A percentile compares a stretch with the other conserved stretches of the same genome.
Conservation (phyloP, 2,329 filamentous ascomycete genomes). For the Cladosporium sp. region DNA sequence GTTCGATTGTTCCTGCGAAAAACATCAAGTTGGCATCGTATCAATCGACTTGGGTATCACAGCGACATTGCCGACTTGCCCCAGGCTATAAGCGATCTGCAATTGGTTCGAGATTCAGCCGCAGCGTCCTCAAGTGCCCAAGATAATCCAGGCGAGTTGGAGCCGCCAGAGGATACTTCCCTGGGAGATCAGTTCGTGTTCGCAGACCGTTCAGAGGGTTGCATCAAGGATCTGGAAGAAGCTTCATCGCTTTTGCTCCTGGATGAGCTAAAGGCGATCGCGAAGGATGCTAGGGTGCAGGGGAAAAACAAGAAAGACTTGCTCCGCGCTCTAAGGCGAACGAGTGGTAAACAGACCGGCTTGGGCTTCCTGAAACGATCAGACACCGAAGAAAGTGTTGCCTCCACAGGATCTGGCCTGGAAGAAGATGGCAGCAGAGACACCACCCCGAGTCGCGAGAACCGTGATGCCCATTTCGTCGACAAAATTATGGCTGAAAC, state of each 20-base stretch:
- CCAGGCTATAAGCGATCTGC: constrained; percentile 60
- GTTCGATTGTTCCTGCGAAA: constrained; percentile 91
- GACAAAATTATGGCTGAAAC: constrained; percentile 71
- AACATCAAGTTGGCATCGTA: constrained; percentile 83
- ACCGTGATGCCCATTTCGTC: constrained; percentile 69
- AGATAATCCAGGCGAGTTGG: constrained; percentile 44
- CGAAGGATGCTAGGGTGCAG: constrained; percentile 79
- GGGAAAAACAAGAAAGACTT: constrained; percentile 86
- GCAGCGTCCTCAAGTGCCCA: constrained; percentile 31
- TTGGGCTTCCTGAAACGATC: constrained; percentile 66
- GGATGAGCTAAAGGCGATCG: constrained; percentile 78
- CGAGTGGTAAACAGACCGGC: constrained; percentile 69
- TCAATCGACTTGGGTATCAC: constrained; percentile 71
- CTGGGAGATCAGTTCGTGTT: constrained; percentile 65
- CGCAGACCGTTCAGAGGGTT: constrained; percentile 69
- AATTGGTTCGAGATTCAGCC: constrained; percentile 55
- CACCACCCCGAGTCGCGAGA: constrained; percentile 44
- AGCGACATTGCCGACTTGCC: constrained; percentile 74
- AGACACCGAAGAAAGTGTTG: constrained; percentile 53
- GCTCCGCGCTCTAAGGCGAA: constrained; percentile 64
- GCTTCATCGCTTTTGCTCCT: constrained; percentile 76
- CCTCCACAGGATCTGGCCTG: constrained; percentile 38
- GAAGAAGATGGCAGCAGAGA: constrained; percentile 32
- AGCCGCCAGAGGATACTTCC: constrained; percentile 42
- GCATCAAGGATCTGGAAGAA: constrained; percentile 74